Percentiles rank a stretch among this genome's conserved stretches.
Conservation (phyloP, 305 asterid species). For the Fraxinus latifolia region DNA sequence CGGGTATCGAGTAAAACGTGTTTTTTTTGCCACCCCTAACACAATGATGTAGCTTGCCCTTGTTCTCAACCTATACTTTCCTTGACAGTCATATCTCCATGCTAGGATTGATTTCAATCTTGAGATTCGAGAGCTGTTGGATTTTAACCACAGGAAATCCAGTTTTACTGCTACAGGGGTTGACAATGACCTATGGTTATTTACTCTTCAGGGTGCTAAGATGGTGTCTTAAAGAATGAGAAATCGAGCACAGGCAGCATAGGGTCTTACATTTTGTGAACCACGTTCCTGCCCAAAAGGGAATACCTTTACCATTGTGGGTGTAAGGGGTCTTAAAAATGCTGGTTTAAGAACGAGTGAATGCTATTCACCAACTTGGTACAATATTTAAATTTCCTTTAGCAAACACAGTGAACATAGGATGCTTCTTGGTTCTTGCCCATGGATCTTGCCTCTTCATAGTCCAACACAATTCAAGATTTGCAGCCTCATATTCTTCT, state of each 20-base stretch:
- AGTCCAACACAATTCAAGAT: conserved; percentile 23
- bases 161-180: neutral
- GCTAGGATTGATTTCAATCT: neutral
- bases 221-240: neutral
- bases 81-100: neutral
- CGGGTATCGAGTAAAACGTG: too few relatives aligned
- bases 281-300: neutral
- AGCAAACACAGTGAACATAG: neutral
- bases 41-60: neutral
- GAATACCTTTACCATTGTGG: neutral
- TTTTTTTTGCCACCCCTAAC: too few relatives aligned
- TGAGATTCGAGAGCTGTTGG: neutral
- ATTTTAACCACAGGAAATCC: conserved; percentile 13
- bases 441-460: conserved; percentile 24
- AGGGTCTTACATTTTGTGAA: neutral
- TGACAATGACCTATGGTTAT: neutral
- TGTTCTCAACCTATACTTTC: neutral
- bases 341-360: neutral
- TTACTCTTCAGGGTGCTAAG: neutral
- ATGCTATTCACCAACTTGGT: neutral
- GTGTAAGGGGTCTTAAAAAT: neutral
- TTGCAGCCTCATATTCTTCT: conserved; percentile 15
- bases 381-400: neutral
- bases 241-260: neutral
- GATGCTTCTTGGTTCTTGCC: conserved; percentile 28